Conservation (phyloP, 2,329 filamentous ascomycete species). For the Penicillium sp. region DNA sequence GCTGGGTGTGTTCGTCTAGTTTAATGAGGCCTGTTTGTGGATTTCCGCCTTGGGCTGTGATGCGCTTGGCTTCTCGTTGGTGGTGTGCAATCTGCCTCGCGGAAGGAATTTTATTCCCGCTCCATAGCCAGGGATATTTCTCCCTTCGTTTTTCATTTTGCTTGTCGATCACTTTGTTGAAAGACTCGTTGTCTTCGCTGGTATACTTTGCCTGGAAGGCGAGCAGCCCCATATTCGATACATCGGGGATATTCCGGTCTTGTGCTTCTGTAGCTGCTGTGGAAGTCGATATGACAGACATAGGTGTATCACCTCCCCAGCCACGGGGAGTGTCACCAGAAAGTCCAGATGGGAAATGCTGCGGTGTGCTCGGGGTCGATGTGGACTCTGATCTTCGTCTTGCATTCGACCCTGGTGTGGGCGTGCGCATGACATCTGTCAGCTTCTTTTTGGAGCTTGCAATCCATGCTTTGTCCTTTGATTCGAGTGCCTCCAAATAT, state of each 20-base stretch:
- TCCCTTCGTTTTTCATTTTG: slow-evolving; percentile 82
- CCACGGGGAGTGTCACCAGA: slow-evolving; percentile 39
- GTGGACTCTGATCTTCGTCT: slow-evolving; percentile 13
- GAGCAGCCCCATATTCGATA: slow-evolving; percentile 71
- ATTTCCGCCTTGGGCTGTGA: slow-evolving; percentile 62
- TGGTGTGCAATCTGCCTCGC: slow-evolving; percentile 60
- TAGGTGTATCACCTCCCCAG: slow-evolving; percentile 72
- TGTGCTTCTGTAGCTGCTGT: slow-evolving; percentile 33
- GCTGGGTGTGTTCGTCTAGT: slow-evolving; percentile 40
- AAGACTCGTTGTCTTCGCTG: slow-evolving; percentile 96
- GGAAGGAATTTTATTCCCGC: slow-evolving; percentile 74
- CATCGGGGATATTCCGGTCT: slow-evolving; percentile 59
- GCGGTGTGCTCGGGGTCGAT: slow-evolving; percentile 53
- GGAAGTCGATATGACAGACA: slow-evolving; percentile 52
- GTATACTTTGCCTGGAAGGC: slow-evolving; percentile 92
- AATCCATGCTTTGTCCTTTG: slow-evolving; percentile 82
- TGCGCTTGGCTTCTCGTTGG: slow-evolving; percentile 64
- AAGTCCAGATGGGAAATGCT: slow-evolving; percentile 40
- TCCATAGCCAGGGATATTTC: slow-evolving; percentile 87
- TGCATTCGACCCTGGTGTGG: slow-evolving; percentile 62
- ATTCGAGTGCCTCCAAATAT: slow-evolving; percentile 87
- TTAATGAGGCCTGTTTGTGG: slow-evolving; percentile 52
- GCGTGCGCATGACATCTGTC: slow-evolving; percentile 73
- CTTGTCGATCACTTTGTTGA: slow-evolving; percentile 86
- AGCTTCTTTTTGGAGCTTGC: slow-evolving; percentile 71